A percentile compares a stretch with the other conserved stretches of the same genome.
phyloP scores from a whole-genome alignment of 768 basidiomycete species.

The Boletus rex-veris region DNA sequence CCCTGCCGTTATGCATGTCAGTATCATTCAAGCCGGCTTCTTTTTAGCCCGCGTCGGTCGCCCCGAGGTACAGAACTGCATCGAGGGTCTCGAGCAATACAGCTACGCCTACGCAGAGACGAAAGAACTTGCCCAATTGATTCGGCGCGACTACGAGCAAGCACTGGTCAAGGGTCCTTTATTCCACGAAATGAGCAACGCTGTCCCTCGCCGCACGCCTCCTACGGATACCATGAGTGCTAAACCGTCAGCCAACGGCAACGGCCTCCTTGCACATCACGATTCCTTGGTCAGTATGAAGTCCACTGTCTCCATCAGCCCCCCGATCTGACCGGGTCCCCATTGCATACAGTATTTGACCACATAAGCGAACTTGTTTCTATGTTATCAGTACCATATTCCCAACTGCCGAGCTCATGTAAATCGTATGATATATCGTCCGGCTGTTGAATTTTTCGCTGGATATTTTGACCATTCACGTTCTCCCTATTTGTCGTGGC shows the following conservation, averaged over 20 bases:
- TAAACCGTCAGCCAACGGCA: constrained; percentile 15
- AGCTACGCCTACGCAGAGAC: constrained; percentile 85
- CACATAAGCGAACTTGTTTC: constrained; percentile 8
- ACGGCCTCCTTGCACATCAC: constrained; percentile 15
- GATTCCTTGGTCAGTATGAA: constrained; percentile 18
- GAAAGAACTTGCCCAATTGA: constrained; percentile 69
- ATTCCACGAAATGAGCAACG: constrained; percentile 40
- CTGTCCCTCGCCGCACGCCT: constrained; percentile 26
- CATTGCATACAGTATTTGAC: constrained; percentile 23
- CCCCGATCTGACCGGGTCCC: constrained; percentile 12
- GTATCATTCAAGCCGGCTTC: constrained; percentile 79
- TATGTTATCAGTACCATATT: constrained; percentile 30
- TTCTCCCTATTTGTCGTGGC: constrained; percentile 3
- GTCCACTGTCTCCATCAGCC: background rate
- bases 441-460: constrained; percentile 8
- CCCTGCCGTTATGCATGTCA: constrained; percentile 87
- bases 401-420: constrained; percentile 14
- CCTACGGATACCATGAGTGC: constrained; percentile 13
- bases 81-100: constrained; percentile 84
- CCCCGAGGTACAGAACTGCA: constrained; percentile 78
- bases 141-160: constrained; percentile 48
- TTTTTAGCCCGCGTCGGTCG: constrained; percentile 80
- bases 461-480: constrained; percentile 7
- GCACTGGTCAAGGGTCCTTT: constrained; percentile 36
- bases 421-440: constrained; percentile 26